These are phyloP conservation scores for Ustilago curta DNA, from an alignment of 1,284 basidiomycete species.

Conservation along the genomic window DNA sequence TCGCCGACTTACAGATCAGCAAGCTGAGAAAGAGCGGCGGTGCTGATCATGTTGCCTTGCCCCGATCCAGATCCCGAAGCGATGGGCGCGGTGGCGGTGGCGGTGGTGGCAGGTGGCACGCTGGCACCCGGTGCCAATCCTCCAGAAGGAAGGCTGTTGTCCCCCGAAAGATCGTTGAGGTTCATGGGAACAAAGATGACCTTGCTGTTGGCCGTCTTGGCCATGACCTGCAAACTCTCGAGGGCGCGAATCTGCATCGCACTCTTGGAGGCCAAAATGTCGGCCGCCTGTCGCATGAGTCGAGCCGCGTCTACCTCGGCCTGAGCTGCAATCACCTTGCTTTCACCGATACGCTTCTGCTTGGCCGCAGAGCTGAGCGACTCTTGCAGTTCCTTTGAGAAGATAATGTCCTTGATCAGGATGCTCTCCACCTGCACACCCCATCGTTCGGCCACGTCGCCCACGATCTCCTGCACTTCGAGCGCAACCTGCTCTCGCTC, in stretches of 20 bases:
- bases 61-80: conserved; percentile 9
- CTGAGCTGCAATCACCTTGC: conserved; percentile 93
- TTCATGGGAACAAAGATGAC: conserved; percentile 92
- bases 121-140: conserved; percentile 15
- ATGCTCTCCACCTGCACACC: conserved; percentile 94
- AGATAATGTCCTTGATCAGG: conserved; percentile 85
- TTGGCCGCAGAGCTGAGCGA: conserved; percentile 92
- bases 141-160: conserved; percentile 23
- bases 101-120: conserved; percentile 4
- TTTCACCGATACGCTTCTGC: conserved; percentile 91
- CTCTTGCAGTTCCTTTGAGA: conserved; percentile 89
- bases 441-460: conserved; percentile 76
- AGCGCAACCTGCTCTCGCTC: conserved; percentile 96
- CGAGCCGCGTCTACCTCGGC: conserved; percentile 94
- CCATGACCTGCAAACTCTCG: conserved; percentile 82
- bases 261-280: conserved; percentile 74
- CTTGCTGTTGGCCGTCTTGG: conserved; percentile 82
- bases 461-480: conserved; percentile 93
- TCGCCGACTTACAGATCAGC: conserved; percentile 30
- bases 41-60: conserved; percentile 30
- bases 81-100: too few relatives aligned
- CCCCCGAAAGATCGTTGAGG: conserved; percentile 33
- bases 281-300: conserved; percentile 85
- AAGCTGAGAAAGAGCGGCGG: conserved; percentile 39
- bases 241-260: conserved; percentile 98